phyloP scores from a whole-genome alignment of 148 eudicot genomes.

The Chenopodium berlandieri region DNA sequence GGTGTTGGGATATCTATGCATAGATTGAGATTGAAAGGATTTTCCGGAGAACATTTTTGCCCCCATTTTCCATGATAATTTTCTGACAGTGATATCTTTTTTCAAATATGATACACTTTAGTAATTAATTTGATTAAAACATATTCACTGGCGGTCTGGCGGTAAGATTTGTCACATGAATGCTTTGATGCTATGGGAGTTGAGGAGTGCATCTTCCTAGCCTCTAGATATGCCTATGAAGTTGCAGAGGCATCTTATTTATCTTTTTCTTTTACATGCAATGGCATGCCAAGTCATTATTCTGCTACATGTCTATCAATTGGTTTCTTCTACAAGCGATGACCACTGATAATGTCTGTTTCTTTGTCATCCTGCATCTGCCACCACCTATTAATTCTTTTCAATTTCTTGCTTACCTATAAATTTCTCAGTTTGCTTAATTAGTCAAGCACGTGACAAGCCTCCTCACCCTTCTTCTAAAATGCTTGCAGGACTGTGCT shows the following conservation, averaged over 20 bases:
- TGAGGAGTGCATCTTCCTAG: not conserved
- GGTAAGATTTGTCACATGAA: not conserved
- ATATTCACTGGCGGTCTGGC: no score
- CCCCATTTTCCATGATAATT: no score
- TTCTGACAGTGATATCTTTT: no score
- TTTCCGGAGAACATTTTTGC: no score
- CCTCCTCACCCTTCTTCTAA: not conserved
- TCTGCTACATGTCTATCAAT: not conserved
- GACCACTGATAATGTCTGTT: not conserved
- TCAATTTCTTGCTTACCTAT: not conserved
- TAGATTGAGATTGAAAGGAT: no score
- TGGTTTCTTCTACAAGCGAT: not conserved
- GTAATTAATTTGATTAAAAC: no score
- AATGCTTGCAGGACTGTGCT: conserved; percentile 75
- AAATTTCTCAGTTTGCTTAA: not conserved
- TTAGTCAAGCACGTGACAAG: not conserved
- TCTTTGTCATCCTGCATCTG: not conserved
- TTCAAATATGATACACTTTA: no score
- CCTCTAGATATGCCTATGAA: not conserved
- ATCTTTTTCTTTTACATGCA: not conserved
- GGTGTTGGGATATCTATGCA: no score
- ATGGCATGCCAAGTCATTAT: not conserved
- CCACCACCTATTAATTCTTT: not conserved
- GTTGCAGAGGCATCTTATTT: not conserved
- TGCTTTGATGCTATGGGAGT: not conserved